Evolutionary conservation across 305 asterid species (phyloP).

Genomic region (Euphrasia arctica): DNA sequence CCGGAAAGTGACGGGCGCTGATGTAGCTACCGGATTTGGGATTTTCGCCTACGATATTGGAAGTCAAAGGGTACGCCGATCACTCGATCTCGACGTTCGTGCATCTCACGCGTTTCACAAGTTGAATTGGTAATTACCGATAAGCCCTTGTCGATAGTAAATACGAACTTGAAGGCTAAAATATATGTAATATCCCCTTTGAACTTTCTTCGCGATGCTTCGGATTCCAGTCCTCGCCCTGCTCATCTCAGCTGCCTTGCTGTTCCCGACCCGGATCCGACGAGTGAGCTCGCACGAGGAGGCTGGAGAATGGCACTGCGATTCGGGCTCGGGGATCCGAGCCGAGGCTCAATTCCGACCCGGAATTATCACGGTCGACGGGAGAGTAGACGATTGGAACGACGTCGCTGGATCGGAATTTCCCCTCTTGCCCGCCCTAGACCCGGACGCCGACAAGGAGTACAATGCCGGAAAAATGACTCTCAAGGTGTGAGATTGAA

Average conservation of each 20-base stretch:
- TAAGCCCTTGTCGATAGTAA: slow-evolving; percentile 5
- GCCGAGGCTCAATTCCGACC: slow-evolving; percentile 46
- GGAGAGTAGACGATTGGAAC: slow-evolving; percentile 51
- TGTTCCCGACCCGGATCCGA: slow-evolving; percentile 32
- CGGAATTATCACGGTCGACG: slow-evolving; percentile 55
- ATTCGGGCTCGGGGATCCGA: slow-evolving; percentile 37
- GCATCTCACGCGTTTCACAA: background rate
- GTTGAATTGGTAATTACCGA: background rate
- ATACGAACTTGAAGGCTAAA: slow-evolving; percentile 19
- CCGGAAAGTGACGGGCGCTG: too few relatives aligned
- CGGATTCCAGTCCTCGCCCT: slow-evolving; percentile 30
- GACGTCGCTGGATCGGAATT: slow-evolving; percentile 39
- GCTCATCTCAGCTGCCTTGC: slow-evolving; percentile 22
- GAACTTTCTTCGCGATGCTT: slow-evolving; percentile 33
- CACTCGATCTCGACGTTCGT: background rate
- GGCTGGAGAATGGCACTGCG: slow-evolving; percentile 54
- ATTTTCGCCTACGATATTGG: too few relatives aligned
- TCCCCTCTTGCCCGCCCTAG: slow-evolving; percentile 51
- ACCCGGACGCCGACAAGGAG: slow-evolving; percentile 51
- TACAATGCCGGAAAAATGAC: slow-evolving; percentile 52
- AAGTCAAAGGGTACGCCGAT: too few relatives aligned
- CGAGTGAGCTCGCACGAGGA: slow-evolving; percentile 45
- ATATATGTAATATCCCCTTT: background rate
- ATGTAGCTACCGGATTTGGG: too few relatives aligned
- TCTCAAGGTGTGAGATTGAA: slow-evolving; percentile 38